These are phyloP conservation scores for Yarrowia hollandica DNA, from an alignment of 805 yeast genomes.

Conservation along the genomic window DNA sequence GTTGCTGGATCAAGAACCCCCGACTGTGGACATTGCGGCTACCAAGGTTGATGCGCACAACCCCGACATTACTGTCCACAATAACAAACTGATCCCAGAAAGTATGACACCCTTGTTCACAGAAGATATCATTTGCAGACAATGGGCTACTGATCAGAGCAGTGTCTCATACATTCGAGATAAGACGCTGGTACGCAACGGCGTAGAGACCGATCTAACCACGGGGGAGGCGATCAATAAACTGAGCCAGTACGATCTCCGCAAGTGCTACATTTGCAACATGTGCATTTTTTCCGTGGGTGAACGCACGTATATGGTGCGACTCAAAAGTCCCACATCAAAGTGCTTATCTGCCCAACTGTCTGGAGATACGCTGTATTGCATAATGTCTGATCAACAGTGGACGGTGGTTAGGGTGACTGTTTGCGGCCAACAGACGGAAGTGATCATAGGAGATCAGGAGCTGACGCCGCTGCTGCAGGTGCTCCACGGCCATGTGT, in stretches of 20 bases:
- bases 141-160: not conserved
- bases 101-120: not conserved
- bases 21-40: not conserved
- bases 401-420: slow-evolving; percentile 6
- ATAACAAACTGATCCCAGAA: not conserved
- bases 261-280: not conserved
- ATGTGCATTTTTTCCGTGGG: slow-evolving; percentile 9
- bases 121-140: slow-evolving; percentile 4
- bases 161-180: slow-evolving; percentile 5
- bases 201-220: not conserved
- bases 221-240: not conserved
- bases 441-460: slow-evolving; percentile 1
- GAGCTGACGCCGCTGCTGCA: slow-evolving; percentile 8
- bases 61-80: not conserved
- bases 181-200: not conserved
- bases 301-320: not conserved
- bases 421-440: not conserved
- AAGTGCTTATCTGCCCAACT: slow-evolving; percentile 9
- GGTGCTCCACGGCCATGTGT: slow-evolving; percentile 13
- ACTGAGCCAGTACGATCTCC: not conserved
- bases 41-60: not conserved
- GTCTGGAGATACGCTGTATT: slow-evolving; percentile 8
- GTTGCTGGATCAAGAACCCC: slow-evolving; percentile 13
- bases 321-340: not conserved
- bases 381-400: slow-evolving; percentile 1